Evolutionary conservation across 306 rosid species (phyloP), one percentile per base, ranked within the genome.

Genomic region (Rosa lucieae): DNA sequence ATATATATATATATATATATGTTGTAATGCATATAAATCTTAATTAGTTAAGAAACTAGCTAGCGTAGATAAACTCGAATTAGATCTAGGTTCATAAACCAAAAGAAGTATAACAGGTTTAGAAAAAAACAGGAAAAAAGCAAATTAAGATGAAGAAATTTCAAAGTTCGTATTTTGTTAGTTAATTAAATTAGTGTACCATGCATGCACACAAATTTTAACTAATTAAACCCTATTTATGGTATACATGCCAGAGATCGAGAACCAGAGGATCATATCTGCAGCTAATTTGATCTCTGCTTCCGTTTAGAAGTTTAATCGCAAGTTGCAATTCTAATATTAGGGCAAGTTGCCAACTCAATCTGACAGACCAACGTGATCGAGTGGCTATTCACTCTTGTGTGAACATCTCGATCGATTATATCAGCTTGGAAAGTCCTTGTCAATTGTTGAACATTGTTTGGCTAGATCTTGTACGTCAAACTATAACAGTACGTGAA

Each of bases 291-390:
- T 73, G 77, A 53, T 52, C 37, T 49, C 32, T 35, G 11, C 32
- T 6, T 44, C 17, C 8, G 52, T 8, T 11, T 44, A 21, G 14
- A 14, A 53, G 66, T 73, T 53, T 73, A 37, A 29, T 73, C 7
- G 7, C 78, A 43, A 59, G 70, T 75, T 75, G 58, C 70, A 2
- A 44, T 58, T 59, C 53, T 58, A 42, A 74, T 67, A 39, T 17
- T 67, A 39, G 5, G 29, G 12, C 58, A 61, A 59, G 44, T 26
- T 29, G 58, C 12, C 65, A 48, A 23, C 42, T 65, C 20, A 1
- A 8, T 44, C 78, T 61, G 72, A 76, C 72, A 62, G 32, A 63
- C 47, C 72, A 76, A 62, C 79, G 79, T 76, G 72, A 76, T 39
- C 15, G 2, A 26, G 46, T 43, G 71, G 46, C 58, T 75, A 32